phyloP scores from a whole-genome alignment of 2,329 filamentous ascomycete species.

The Paecilomyces niveus region DNA sequence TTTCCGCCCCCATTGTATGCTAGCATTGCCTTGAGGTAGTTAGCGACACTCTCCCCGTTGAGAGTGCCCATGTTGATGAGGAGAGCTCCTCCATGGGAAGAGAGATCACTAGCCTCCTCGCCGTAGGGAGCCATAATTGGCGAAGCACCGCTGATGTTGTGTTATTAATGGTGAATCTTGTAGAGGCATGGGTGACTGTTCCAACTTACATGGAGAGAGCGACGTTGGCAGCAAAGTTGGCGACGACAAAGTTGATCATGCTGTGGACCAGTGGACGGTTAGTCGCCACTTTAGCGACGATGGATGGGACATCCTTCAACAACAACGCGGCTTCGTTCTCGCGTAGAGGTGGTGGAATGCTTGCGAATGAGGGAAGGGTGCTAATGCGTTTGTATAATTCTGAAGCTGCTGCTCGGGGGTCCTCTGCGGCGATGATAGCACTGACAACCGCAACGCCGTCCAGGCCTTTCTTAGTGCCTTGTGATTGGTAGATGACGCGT shows the following conservation, averaged over 20 bases:
- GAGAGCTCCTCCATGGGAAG: conserved; percentile 65
- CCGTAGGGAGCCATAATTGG: conserved; percentile 93
- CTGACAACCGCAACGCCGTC: conserved; percentile 85
- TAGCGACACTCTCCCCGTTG: conserved; percentile 63
- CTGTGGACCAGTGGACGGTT: conserved; percentile 77
- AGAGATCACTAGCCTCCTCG: conserved; percentile 74
- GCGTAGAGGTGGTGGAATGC: conserved; percentile 19
- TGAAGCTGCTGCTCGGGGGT: conserved; percentile 58
- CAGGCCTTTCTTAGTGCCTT: conserved; percentile 51
- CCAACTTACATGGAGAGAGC: conserved; percentile 59
- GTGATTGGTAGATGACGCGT: conserved; percentile 65
- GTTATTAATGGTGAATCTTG: conserved; percentile 9
- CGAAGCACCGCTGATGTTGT: conserved; percentile 57
- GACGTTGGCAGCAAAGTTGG: conserved; percentile 90
- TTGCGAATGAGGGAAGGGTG: conserved; percentile 25
- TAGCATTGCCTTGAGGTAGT: conserved; percentile 64
- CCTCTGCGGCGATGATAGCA: conserved; percentile 68
- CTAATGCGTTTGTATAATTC: conserved; percentile 53
- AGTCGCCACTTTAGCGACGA: conserved; percentile 56
- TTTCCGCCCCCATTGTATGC: conserved; percentile 74
- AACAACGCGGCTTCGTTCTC: conserved; percentile 21
- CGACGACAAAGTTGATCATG: conserved; percentile 95
- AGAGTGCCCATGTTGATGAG: conserved; percentile 95
- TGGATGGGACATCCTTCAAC: conserved; percentile 29
- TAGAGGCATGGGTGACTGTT: background rate